Conservation (phyloP, 2,329 filamentous ascomycete species). For the Pseudogymnoascus sp. region DNA sequence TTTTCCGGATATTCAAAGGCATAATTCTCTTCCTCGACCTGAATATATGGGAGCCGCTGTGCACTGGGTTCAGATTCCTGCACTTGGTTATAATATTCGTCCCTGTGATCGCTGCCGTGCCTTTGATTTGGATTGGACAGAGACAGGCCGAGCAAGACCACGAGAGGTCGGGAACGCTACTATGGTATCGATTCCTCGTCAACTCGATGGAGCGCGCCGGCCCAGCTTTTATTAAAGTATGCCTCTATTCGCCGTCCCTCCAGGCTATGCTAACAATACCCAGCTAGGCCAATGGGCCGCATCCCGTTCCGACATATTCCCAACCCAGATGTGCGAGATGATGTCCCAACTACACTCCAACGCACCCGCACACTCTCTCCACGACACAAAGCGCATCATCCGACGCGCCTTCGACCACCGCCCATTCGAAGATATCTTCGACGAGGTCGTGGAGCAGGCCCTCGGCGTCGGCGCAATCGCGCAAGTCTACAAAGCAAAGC, state of each 20-base stretch:
- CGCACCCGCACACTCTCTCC: conserved; percentile 83
- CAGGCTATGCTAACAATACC: conserved; percentile 18
- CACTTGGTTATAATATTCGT: conserved; percentile 85
- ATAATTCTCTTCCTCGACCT: conserved; percentile 62
- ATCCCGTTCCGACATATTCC: conserved; percentile 93
- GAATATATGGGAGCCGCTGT: conserved; percentile 77
- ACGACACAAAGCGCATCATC: conserved; percentile 71
- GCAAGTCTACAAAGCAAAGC: conserved; percentile 92
- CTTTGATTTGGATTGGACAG: conserved; percentile 71
- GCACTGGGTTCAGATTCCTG: conserved; percentile 79
- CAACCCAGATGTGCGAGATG: conserved; percentile 79
- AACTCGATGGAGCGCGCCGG: conserved; percentile 86
- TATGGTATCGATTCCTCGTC: conserved; percentile 92
- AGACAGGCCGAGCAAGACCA: conserved; percentile 59
- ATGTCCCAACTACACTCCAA: conserved; percentile 96
- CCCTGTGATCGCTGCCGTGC: conserved; percentile 75
- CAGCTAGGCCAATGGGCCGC: conserved; percentile 97
- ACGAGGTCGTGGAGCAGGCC: conserved; percentile 85
- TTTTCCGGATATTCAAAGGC: conserved; percentile 51
- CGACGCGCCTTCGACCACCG: conserved; percentile 74
- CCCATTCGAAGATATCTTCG: conserved; percentile 84
- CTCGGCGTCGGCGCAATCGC: conserved; percentile 93
- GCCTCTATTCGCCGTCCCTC: not conserved
- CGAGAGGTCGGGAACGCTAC: conserved; percentile 74
- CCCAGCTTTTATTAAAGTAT: conserved; percentile 92